Conservation (phyloP, 2,329 filamentous ascomycete species). For the Harringtonia aguacate region DNA sequence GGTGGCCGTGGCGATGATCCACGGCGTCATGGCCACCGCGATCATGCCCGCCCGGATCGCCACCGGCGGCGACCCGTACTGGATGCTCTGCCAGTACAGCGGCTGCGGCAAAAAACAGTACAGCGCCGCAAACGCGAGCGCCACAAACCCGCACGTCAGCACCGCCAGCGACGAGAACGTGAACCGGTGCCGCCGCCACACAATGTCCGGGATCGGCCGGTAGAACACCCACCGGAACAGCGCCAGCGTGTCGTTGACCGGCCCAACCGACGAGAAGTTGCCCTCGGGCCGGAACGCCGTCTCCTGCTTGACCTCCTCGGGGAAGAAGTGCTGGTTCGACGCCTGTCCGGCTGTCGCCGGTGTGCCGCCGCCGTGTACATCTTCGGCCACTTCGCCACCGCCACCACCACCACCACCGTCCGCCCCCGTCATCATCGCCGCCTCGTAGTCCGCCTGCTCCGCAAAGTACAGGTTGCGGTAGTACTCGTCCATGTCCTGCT, state of each 20-base stretch:
- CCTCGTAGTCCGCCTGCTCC: constrained; percentile 35
- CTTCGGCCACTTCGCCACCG: too few species aligned
- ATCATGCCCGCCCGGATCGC: constrained; percentile 87
- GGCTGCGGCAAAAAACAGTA: constrained; percentile 84
- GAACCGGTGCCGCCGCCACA: constrained; percentile 55
- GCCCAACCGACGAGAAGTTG: constrained; percentile 63
- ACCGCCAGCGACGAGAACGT: constrained; percentile 75
- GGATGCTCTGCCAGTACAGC: constrained; percentile 80
- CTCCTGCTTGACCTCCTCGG: constrained; percentile 46
- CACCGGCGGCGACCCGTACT: constrained; percentile 76
- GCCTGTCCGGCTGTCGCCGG: too few species aligned
- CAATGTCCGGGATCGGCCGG: constrained; percentile 67
- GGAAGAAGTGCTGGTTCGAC: constrained; percentile 63
- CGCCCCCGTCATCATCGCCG: constrained; percentile 28
- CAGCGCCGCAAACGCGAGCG: constrained; percentile 61
- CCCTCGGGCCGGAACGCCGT: constrained; percentile 52
- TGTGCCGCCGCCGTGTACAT: too few species aligned
- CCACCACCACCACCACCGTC: too few species aligned
- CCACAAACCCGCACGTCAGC: constrained; percentile 54
- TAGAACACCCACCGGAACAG: constrained; percentile 84
- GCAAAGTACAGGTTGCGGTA: constrained; percentile 44
- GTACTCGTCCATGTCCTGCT: constrained; percentile 64
- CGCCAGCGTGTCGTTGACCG: constrained; percentile 71
- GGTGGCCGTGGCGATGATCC: constrained; percentile 83
- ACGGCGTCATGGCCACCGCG: constrained; percentile 80